Base-by-base conservation (phyloP, 352 stramenopile species). In the Aphanomyces astaci region DNA sequence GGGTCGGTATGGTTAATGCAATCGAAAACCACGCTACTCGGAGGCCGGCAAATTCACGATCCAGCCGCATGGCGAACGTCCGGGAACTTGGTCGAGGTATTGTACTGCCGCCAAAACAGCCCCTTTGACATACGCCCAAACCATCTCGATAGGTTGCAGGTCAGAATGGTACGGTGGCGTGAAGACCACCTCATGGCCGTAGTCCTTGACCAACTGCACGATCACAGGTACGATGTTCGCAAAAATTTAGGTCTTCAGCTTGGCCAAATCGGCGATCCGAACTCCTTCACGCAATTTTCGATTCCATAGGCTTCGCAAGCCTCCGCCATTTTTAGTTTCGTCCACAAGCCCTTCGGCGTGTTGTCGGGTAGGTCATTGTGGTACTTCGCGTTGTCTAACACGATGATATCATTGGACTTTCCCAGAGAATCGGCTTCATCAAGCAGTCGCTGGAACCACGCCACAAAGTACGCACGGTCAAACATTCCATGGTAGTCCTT, bases 41-140 rank as follows among this genome's bases (percentile, higher is more conserved):
- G n/a, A 55, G 27, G n/a, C n/a, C 10, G 48, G 10, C 48, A 2
- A 55, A 55, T 11, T 2, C 48, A 31, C 27, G n/a, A 31, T 55
- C 48, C 10, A 55, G 22, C n/a, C 1, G 10, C n/a, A 24, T 31
- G 10, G 1, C n/a, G 27, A 0, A 55, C 48, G 11, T 55, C 48
- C 10, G 13, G n/a, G 48, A 55, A 11, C 10, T 25, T 55, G 11
- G 48, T 22, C 7, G n/a, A 55, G 27, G 1, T 30, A 30, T 55
- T 63, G 45, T 65, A 65, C 36, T 63, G 57, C 17, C 57, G 57
- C 1, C 57, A 24, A n/a, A 39, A 57, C 22, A 27, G 13, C 13
- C 9, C 57, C 57, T n/a, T 65, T 65, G 24, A 65, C 57, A 31
- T 31, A 56, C 11, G 17, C 15, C 57, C 57, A 65, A 15, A 63